A percentile compares a stretch with the other conserved stretches of the same genome.
Evolutionary conservation across 2,329 filamentous ascomycete species (phyloP).

Genomic region (Sclerotinia nivalis): DNA sequence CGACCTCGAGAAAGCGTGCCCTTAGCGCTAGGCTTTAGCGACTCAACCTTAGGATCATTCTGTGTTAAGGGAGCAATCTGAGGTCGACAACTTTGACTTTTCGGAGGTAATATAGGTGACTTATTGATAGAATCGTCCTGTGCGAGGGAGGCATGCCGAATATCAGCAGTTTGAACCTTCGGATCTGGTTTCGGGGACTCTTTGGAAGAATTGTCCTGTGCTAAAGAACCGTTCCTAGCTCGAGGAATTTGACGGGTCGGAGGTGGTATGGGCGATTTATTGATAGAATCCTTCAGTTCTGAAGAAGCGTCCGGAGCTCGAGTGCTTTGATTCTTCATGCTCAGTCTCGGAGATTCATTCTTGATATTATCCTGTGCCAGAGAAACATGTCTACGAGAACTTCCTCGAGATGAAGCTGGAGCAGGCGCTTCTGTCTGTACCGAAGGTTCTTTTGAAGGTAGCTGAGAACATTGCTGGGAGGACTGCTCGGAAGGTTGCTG

Average conservation of each 20-base stretch:
- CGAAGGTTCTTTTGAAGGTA: constrained; percentile 8
- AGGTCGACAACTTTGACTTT: not conserved
- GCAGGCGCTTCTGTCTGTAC: constrained; percentile 1
- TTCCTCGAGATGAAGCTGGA: constrained; percentile 16
- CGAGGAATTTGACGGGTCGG: not conserved
- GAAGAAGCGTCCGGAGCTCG: too few species aligned
- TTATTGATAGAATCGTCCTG: not conserved
- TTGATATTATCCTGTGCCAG: not conserved
- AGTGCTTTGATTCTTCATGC: not conserved
- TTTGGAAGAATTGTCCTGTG: not conserved
- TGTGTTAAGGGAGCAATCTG: not conserved
- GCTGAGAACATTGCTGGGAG: not conserved
- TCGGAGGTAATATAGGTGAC: not conserved
- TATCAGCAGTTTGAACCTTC: not conserved
- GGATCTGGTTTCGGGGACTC: not conserved
- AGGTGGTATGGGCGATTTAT: not conserved
- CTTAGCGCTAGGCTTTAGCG: not conserved
- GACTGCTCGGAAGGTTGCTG: constrained; percentile 14
- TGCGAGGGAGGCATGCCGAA: not conserved
- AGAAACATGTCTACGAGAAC: constrained; percentile 19
- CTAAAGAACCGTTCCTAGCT: not conserved
- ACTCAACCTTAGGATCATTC: not conserved
- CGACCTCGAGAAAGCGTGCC: not conserved
- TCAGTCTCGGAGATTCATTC: not conserved
- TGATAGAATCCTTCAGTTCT: not conserved